Percentiles rank a stretch among this genome's conserved stretches.
phyloP scores from a whole-genome alignment of 495 filamentous ascomycete genomes.

The Penicillium dipodomyicola region DNA sequence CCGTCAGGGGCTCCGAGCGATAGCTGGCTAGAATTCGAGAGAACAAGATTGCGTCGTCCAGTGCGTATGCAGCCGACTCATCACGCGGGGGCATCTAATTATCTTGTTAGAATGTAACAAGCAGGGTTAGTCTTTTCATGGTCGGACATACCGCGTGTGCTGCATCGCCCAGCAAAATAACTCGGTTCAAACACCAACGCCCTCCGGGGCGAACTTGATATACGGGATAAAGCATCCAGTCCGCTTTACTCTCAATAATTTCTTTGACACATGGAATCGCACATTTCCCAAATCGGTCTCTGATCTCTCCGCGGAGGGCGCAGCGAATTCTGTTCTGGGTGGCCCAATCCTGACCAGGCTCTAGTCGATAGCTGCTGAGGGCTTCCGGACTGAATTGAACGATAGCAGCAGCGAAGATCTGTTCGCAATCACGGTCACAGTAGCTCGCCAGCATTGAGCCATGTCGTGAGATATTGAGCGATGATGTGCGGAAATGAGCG shows the following conservation, averaged over 20 bases:
- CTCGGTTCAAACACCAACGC: conserved; percentile 48
- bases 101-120: conserved; percentile 8
- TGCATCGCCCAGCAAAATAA: conserved; percentile 55
- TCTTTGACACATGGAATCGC: conserved; percentile 49
- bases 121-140: no score
- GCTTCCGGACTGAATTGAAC: conserved; percentile 49
- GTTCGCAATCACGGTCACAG: conserved; percentile 41
- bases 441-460: conserved; percentile 55
- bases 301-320: conserved; percentile 43
- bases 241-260: conserved; percentile 44
- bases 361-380: conserved; percentile 28
- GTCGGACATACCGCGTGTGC: conserved; percentile 55
- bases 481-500: conserved; percentile 47
- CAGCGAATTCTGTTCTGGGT: conserved; percentile 39
- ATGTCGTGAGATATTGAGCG: conserved; percentile 51
- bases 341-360: conserved; percentile 50
- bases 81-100: conserved; percentile 60
- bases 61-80: conserved; percentile 58
- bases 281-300: conserved; percentile 43
- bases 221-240: conserved; percentile 61
- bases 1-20: conserved; percentile 36
- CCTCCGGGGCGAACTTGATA: conserved; percentile 53
- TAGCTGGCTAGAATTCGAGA: conserved; percentile 45
- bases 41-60: conserved; percentile 61
- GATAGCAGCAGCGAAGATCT: conserved; percentile 56